A percentile compares a stretch with the other conserved stretches of the same genome.
phyloP scores from a whole-genome alignment of 2,329 filamentous ascomycete species.

The Ceratocystis albifundus region DNA sequence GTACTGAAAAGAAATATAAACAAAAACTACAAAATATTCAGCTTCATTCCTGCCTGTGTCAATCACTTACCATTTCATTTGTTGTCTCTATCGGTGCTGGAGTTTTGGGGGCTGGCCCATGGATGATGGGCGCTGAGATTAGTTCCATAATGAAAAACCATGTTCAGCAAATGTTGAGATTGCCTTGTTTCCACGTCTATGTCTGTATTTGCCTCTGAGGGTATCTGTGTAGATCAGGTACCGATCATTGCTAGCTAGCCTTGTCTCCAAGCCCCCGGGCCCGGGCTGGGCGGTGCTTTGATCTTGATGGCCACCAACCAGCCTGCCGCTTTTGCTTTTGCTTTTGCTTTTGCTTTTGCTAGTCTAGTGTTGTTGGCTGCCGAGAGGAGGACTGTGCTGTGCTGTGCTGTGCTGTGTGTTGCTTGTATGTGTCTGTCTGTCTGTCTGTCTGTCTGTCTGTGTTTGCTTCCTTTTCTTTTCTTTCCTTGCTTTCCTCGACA shows the following conservation, averaged over 20 bases:
- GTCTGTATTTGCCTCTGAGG: neutral
- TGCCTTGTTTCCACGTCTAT: neutral
- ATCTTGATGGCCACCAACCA: neutral
- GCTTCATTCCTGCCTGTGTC: too few species aligned
- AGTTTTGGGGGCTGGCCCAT: too few species aligned
- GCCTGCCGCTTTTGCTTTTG: too few species aligned
- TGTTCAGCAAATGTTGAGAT: neutral
- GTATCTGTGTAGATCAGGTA: constrained; percentile 1
- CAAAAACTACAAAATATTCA: constrained; percentile 2
- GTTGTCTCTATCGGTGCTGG: too few species aligned
- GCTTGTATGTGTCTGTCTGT: neutral
- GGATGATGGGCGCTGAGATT: too few species aligned
- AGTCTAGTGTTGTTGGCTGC: neutral
- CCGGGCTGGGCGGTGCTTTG: neutral
- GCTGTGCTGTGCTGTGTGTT: neutral
- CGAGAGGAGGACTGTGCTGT: too few species aligned
- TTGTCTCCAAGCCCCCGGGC: neutral
- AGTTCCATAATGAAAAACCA: too few species aligned
- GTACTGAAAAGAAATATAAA: neutral
- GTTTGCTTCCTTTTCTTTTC: neutral
- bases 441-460: neutral
- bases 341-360: too few species aligned
- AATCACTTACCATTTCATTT: too few species aligned
- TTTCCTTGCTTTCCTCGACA: neutral
- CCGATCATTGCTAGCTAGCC: neutral